phyloP scores from a whole-genome alignment of 257 asterid genomes.

The Ajuga chamaepitys region DNA sequence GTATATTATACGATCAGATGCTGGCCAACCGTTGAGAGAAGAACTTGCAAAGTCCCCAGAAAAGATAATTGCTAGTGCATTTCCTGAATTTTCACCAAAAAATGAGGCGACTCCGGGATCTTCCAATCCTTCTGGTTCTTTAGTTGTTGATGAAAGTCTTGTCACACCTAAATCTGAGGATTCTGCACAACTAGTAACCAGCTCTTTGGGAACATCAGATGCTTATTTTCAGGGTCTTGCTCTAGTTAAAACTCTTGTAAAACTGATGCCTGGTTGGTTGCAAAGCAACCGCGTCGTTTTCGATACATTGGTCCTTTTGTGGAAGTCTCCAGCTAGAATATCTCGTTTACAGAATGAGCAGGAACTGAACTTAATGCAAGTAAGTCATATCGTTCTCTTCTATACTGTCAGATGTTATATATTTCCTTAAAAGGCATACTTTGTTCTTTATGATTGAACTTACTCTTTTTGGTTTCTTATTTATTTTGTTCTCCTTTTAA shows the following conservation, averaged over 20 bases:
- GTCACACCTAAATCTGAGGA: slow-evolving; percentile 58
- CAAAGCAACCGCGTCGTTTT: slow-evolving; percentile 79
- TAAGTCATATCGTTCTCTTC: slow-evolving; percentile 31
- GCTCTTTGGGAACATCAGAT: slow-evolving; percentile 52
- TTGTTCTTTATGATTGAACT: neutral
- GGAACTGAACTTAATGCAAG: slow-evolving; percentile 91
- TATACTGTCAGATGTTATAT: neutral
- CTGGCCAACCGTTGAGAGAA: slow-evolving; percentile 98
- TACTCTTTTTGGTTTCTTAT: neutral
- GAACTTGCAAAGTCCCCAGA: slow-evolving; percentile 98
- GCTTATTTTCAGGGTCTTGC: slow-evolving; percentile 98
- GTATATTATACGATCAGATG: slow-evolving; percentile 93
- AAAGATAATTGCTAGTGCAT: slow-evolving; percentile 88
- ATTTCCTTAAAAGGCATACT: slow-evolving; percentile 6
- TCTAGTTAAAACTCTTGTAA: slow-evolving; percentile 81
- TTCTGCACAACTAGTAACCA: slow-evolving; percentile 44
- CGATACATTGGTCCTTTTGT: slow-evolving; percentile 76
- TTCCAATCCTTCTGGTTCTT: slow-evolving; percentile 43
- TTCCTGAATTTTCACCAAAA: slow-evolving; percentile 60
- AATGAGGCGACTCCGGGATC: slow-evolving; percentile 61
- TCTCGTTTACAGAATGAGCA: slow-evolving; percentile 86
- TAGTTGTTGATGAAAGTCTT: slow-evolving; percentile 47
- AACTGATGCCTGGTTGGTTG: slow-evolving; percentile 97
- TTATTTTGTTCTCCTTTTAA: neutral
- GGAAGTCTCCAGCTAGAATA: slow-evolving; percentile 91